Base-by-base conservation (phyloP, 108 stramenopile species). In the Fistulifera pelliculosa region DNA sequence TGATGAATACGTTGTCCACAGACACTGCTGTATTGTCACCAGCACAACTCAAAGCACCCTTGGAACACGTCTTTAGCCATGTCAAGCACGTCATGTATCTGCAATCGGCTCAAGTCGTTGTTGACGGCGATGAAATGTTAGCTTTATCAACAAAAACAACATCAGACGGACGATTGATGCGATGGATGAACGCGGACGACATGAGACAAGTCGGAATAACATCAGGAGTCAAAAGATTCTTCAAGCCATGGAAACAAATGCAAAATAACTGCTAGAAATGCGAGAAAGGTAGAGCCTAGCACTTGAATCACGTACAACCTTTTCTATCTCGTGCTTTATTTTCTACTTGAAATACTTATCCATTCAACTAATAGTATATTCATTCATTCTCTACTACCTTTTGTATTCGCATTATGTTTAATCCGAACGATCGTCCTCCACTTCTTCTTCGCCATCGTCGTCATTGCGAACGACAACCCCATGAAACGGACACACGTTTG, bases 21-120 rank as follows among this genome's bases (percentile, higher is more conserved):
- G 47, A 54, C 48, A 23, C 43, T 16, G 1, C 8, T 35, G 3
- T 8, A 3, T 35, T 8, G 6, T 3, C 8, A 35, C 85, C 80
- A 13, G 41, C 83, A 53, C 76, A 8, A 17, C 7, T 4, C 4
- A 11, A 45, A 45, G 3, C 19, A 5, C 81, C 85, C 4, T 44
- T 85, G 55, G 80, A 82, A 42, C 90, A 91, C 57, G 69, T 91
- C 28, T 91, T 91, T 69, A 80, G 78, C 54, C 90, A 91, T 47
- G 76, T 91, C 5, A 58, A 66, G 11, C 83, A 85, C 45, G 77
- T 74, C 19, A 85, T 87, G 85, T 83, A 69, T 69, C 27, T 86
- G 2, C 82, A 84, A 63, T 27, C 68, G 13, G 56, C 54, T 21
- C 6, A 35, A 15, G n/a, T 28, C 10, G 41, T 38, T 11, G 76